phyloP scores from a whole-genome alignment of 257 asterid species.

The Orobanche coerulescens region DNA sequence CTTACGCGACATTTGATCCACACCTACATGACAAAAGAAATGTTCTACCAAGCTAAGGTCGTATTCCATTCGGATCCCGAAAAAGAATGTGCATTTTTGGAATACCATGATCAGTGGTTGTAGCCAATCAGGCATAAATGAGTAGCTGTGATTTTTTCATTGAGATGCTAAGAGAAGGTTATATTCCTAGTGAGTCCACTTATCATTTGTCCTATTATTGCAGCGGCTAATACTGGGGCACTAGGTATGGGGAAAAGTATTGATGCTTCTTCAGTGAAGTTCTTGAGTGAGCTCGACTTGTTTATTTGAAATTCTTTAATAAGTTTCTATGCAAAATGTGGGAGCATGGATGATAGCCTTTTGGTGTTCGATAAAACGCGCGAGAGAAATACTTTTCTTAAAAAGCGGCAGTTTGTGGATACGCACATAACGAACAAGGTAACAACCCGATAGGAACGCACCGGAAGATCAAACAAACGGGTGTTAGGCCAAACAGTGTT shows the following conservation, averaged over 20 bases:
- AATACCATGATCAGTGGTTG: constrained; percentile 74
- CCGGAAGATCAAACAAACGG: constrained; percentile 33
- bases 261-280: constrained; percentile 71
- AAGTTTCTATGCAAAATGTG: constrained; percentile 87
- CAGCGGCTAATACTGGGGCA: constrained; percentile 71
- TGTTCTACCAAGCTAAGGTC: constrained; percentile 42
- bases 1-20: constrained; percentile 58
- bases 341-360: constrained; percentile 61
- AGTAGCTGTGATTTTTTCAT: constrained; percentile 59
- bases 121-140: constrained; percentile 62
- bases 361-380: constrained; percentile 33
- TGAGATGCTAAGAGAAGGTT: constrained; percentile 62
- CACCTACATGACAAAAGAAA: constrained; percentile 47
- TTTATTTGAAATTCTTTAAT: constrained; percentile 54
- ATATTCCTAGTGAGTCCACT: constrained; percentile 40
- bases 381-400: constrained; percentile 52
- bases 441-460: constrained; percentile 39
- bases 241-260: constrained; percentile 67
- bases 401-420: constrained; percentile 78
- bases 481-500: constrained; percentile 45
- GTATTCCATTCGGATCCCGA: constrained; percentile 46
- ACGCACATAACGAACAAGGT: constrained; percentile 74
- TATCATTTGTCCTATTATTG: constrained; percentile 57
- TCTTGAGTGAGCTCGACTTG: constrained; percentile 47
- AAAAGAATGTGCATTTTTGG: constrained; percentile 69